Percentiles rank a stretch among this genome's conserved stretches.
Evolutionary conservation across 2,329 filamentous ascomycete genomes (phyloP).

Genomic region (Parastagonospora avenae): DNA sequence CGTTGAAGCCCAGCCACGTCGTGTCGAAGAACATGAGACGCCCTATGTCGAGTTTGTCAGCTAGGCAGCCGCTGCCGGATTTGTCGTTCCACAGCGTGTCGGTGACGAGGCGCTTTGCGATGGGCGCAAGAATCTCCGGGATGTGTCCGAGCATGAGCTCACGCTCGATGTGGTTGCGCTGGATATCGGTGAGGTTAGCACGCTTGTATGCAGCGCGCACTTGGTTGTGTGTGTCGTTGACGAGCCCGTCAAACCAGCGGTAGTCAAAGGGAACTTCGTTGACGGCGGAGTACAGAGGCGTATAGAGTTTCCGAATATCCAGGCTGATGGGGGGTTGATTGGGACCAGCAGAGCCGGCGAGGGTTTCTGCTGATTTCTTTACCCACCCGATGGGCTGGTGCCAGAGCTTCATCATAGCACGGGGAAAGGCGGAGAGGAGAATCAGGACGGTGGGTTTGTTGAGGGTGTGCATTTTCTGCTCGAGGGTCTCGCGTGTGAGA

Average conservation of each 20-base stretch:
- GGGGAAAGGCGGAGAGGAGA: slow-evolving; percentile 42
- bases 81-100: slow-evolving; percentile 46
- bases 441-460: slow-evolving; percentile 43
- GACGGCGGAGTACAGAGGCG: slow-evolving; percentile 43
- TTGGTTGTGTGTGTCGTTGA: slow-evolving; percentile 67
- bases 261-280: slow-evolving; percentile 51
- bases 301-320: slow-evolving; percentile 51
- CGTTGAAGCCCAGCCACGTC: slow-evolving; percentile 68
- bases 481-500: slow-evolving; percentile 46
- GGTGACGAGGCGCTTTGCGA: slow-evolving; percentile 55
- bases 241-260: slow-evolving; percentile 53
- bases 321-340: slow-evolving; percentile 49
- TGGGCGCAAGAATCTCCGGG: slow-evolving; percentile 56
- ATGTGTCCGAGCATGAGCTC: slow-evolving; percentile 59
- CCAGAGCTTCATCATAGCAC: slow-evolving; percentile 46
- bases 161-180: slow-evolving; percentile 57
- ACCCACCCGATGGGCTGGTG: slow-evolving; percentile 39
- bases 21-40: slow-evolving; percentile 76
- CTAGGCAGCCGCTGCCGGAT: slow-evolving; percentile 52
- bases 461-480: slow-evolving; percentile 31
- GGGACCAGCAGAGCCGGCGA: slow-evolving; percentile 43
- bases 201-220: slow-evolving; percentile 63
- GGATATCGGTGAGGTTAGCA: slow-evolving; percentile 50
- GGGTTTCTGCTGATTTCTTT: slow-evolving; percentile 29
- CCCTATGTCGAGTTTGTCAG: slow-evolving; percentile 65